A percentile compares a stretch with the other conserved stretches of the same genome.
These are phyloP conservation scores for Xerocomellus amylosporus DNA, from an alignment of 768 basidiomycete genomes.

Conservation along the genomic window DNA sequence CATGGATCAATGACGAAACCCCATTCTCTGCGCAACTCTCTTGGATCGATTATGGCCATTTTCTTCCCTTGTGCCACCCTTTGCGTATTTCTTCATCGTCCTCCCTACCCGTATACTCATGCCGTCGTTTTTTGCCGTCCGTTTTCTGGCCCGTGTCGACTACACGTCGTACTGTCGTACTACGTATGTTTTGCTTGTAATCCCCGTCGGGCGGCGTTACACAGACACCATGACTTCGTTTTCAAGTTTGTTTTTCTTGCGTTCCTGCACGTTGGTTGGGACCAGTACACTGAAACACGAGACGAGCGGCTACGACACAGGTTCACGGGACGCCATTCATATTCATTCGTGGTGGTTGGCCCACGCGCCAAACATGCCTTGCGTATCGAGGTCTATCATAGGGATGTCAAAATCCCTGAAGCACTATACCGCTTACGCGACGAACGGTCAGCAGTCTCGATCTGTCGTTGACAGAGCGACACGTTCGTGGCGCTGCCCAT, in stretches of 20 bases:
- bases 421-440: neutral
- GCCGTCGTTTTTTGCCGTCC: neutral
- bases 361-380: too few species aligned
- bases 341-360: neutral
- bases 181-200: neutral
- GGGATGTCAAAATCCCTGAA: neutral
- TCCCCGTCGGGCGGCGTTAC: constrained; percentile 1
- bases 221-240: neutral
- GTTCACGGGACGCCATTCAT: neutral
- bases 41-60: neutral
- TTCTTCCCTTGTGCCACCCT: neutral
- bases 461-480: too few species aligned
- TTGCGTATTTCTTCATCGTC: neutral
- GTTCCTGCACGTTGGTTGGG: neutral
- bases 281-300: neutral
- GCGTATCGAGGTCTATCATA: too few species aligned
- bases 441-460: neutral
- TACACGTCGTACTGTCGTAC: neutral
- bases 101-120: neutral
- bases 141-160: neutral
- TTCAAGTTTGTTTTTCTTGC: neutral
- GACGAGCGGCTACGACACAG: neutral
- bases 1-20: constrained; percentile 2
- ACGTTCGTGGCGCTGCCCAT: too few species aligned
- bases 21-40: constrained; percentile 2